These are phyloP conservation scores for Blastobotrys robertii DNA, from an alignment of 805 yeast species.

Conservation along the genomic window DNA sequence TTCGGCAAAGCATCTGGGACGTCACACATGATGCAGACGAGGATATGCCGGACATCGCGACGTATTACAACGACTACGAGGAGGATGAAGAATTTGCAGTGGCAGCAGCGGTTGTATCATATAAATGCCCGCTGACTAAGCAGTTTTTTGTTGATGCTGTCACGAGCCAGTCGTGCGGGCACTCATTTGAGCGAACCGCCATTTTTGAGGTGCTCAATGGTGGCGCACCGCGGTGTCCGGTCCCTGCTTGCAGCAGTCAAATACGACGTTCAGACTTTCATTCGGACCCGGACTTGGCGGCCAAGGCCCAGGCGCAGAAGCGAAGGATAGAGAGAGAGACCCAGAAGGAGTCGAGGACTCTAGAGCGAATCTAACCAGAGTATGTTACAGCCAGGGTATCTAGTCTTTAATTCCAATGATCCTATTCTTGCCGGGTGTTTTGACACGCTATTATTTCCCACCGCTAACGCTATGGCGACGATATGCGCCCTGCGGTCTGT, in stretches of 20 bases:
- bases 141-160: slow-evolving; percentile 22
- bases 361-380: slow-evolving; percentile 10
- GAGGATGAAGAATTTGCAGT: slow-evolving; percentile 25
- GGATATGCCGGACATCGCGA: slow-evolving; percentile 14
- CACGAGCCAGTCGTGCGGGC: slow-evolving; percentile 21
- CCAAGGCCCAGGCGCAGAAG: slow-evolving; percentile 9
- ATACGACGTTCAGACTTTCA: slow-evolving; percentile 5
- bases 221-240: slow-evolving; percentile 11
- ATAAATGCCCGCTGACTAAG: slow-evolving; percentile 25
- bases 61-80: slow-evolving; percentile 10
- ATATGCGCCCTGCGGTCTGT: too few species aligned
- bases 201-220: slow-evolving; percentile 14
- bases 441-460: too few species aligned
- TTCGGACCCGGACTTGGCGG: slow-evolving; percentile 10
- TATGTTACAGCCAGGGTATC: too few species aligned
- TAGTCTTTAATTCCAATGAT: too few species aligned
- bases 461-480: too few species aligned
- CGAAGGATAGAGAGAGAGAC: slow-evolving; percentile 10
- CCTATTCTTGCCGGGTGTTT: too few species aligned
- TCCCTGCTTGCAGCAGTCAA: slow-evolving; percentile 14
- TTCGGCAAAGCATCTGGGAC: slow-evolving; percentile 12
- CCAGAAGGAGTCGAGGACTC: slow-evolving; percentile 5
- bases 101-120: slow-evolving; percentile 17
- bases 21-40: slow-evolving; percentile 11
- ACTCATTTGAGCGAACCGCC: slow-evolving; percentile 22